Percentiles rank a stretch among this genome's conserved stretches.
These are phyloP conservation scores for Fraxinus excelsior DNA, from an alignment of 257 asterid species.

Conservation along the genomic window DNA sequence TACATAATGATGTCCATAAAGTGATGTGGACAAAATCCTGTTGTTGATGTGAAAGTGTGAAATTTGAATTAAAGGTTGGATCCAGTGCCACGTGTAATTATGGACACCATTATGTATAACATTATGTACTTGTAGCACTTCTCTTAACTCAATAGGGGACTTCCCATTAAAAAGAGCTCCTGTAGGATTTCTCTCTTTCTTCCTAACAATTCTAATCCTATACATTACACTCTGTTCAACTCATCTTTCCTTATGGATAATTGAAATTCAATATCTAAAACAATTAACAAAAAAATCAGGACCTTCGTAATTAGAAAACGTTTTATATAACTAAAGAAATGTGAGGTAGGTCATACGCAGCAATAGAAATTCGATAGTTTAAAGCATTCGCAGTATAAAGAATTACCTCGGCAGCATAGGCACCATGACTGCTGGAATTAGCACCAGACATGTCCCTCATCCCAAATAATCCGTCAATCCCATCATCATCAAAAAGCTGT, in stretches of 20 bases:
- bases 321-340: not conserved
- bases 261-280: not conserved
- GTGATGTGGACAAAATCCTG: no score
- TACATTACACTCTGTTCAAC: not conserved
- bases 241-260: not conserved
- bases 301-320: not conserved
- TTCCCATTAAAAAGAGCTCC: not conserved
- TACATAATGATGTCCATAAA: no score
- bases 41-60: no score
- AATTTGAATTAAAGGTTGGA: no score
- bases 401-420: constrained; percentile 56
- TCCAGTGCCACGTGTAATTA: no score
- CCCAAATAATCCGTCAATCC: constrained; percentile 64
- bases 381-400: not conserved
- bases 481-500: constrained; percentile 53
- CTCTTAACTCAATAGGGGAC: not conserved
- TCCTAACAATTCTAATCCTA: not conserved
- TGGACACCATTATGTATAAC: no score
- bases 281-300: not conserved
- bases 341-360: not conserved
- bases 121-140: no score
- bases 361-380: not conserved
- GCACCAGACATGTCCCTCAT: constrained; percentile 46
- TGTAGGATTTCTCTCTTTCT: not conserved
- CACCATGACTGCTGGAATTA: constrained; percentile 53